phyloP scores from a whole-genome alignment of 1,139 yeast species.

The Diutina rugosa region DNA sequence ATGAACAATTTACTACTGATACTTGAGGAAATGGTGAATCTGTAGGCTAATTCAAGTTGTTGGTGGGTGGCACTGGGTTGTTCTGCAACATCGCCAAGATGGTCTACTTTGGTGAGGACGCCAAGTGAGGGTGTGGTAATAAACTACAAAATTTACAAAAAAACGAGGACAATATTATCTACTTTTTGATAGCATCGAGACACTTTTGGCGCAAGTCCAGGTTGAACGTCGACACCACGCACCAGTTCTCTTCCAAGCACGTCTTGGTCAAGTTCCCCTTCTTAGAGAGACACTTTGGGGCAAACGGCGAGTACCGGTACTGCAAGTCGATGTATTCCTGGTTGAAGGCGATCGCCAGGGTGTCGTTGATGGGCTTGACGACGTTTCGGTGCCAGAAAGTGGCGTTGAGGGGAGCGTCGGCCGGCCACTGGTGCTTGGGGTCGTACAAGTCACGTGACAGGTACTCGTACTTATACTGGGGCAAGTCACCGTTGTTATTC shows the following conservation, averaged over 20 bases:
- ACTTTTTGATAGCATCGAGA: background rate
- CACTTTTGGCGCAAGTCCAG: background rate
- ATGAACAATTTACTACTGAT: too few relatives aligned
- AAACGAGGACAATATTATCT: background rate
- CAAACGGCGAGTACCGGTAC: constrained; percentile 40
- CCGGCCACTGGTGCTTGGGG: constrained; percentile 34
- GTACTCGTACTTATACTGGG: constrained; percentile 42
- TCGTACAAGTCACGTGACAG: constrained; percentile 40
- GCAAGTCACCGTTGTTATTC: constrained; percentile 33
- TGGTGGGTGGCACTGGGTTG: constrained; percentile 93
- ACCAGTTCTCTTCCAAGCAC: constrained; percentile 32
- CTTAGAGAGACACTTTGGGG: constrained; percentile 23
- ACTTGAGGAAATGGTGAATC: too few relatives aligned
- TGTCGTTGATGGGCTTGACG: constrained; percentile 18
- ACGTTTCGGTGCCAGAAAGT: constrained; percentile 42
- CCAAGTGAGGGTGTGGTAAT: constrained; percentile 25
- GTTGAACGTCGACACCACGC: constrained; percentile 12
- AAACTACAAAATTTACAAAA: background rate
- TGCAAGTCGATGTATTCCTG: constrained; percentile 34
- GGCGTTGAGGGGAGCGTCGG: constrained; percentile 38
- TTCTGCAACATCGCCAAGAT: constrained; percentile 60
- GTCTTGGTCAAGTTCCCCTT: constrained; percentile 13
- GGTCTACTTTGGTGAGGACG: constrained; percentile 85
- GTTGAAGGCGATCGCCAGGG: constrained; percentile 24
- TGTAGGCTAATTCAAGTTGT: constrained; percentile 30